Base-by-base conservation (phyloP, 495 filamentous ascomycete genomes). In the Bacidia gigantensis region DNA sequence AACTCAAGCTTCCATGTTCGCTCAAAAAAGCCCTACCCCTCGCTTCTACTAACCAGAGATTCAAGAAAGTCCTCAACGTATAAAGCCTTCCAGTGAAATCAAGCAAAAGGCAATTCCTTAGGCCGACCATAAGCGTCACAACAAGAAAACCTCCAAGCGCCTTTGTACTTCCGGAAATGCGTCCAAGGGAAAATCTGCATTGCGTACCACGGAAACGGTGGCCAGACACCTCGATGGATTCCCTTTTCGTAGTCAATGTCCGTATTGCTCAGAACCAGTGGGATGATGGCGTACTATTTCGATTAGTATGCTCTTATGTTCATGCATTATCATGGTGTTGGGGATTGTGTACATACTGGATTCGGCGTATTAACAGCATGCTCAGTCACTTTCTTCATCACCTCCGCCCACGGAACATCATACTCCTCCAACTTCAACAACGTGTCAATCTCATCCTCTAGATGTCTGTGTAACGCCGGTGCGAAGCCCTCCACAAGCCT, bases 401-500 rank as follows among this genome's bases (percentile, higher is more conserved):
- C 41, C 7, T 44, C 17, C 14, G 41, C 41, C 41, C 41, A 44
- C 7, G 41, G 41, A 5, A 44, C 41, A 22, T 44, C 41, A 18
- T 44, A 44, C 41, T 44, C 41, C 17, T 44, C 41, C 41, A 44
- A 18, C 41, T 44, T 44, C 41, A 44, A 44, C 9, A 44, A 17
- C 7, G 41, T 44, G 5, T 7, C 9, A 9, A 44, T 44, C 41
- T 44, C 41, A 44, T 44, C 41, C 9, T 44, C 5, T 17, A 44
- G 41, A 44, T 44, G 41, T 18, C 41, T 44, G 9, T 5, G 5
- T 9, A 44, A 44, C 41, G 41, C 14, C 7, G 41, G 41, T 17
- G 41, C 41, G 20, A 44, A 44, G 5, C 41, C 41, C 17, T 44
- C 41, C 9, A 44, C 20, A 5, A 44, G 17, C 9, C 20, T 22